phyloP scores from a whole-genome alignment of 371 early-diverging fungal genomes.

The Vittaforma corneae region DNA sequence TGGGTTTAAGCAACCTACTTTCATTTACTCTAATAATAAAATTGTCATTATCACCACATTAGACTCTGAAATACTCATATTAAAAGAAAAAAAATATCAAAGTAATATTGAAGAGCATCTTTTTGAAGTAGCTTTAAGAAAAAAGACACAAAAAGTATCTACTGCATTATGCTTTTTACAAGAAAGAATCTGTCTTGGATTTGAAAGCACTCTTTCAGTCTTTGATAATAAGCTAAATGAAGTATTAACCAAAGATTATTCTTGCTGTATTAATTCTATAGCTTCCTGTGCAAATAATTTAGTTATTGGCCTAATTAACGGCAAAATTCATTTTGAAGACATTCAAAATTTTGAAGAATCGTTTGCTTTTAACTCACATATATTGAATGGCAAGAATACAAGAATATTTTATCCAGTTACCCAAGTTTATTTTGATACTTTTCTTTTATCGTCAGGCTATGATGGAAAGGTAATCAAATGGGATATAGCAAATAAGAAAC shows the following conservation, averaged over 20 bases:
- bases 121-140: too few relatives aligned
- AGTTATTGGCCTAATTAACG: not conserved
- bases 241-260: not conserved
- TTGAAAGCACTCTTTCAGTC: not conserved
- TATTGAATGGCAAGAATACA: not conserved
- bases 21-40: too few relatives aligned
- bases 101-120: too few relatives aligned
- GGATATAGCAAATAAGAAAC: slow-evolving; percentile 3
- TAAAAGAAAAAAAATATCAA: too few relatives aligned
- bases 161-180: too few relatives aligned
- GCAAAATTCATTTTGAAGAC: not conserved
- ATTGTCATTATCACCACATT: too few relatives aligned
- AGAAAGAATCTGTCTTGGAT: not conserved
- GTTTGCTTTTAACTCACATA: slow-evolving; percentile 7
- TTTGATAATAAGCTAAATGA: not conserved
- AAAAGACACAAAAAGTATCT: too few relatives aligned
- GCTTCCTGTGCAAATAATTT: not conserved
- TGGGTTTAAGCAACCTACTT: too few relatives aligned
- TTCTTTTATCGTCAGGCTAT: not conserved
- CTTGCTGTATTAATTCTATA: not conserved
- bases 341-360: not conserved
- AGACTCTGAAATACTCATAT: too few relatives aligned
- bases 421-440: slow-evolving; percentile 3
- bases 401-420: not conserved
- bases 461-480: slow-evolving; percentile 13